A percentile compares a stretch with the other conserved stretches of the same genome.
phyloP scores from a whole-genome alignment of 805 yeast genomes.

The Grigorovia transvaalensis region DNA sequence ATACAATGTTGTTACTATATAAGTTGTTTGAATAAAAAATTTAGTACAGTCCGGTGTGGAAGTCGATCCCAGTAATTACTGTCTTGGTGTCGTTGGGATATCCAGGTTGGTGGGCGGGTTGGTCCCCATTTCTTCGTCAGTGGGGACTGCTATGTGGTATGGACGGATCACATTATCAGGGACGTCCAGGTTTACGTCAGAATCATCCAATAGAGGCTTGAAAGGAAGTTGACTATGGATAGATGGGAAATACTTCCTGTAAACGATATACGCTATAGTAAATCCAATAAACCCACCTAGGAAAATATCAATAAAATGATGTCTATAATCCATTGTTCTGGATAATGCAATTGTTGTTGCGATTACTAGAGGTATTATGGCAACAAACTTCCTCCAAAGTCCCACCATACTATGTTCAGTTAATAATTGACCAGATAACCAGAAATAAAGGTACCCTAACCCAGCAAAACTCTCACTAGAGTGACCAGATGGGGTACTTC shows the following conservation, averaged over 20 bases:
- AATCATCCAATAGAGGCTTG: conserved; percentile 34
- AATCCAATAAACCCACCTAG: conserved; percentile 64
- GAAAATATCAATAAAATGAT: conserved; percentile 78
- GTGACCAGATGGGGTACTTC: conserved; percentile 80
- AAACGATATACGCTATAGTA: conserved; percentile 39
- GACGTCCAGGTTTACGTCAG: conserved; percentile 28
- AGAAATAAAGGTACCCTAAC: conserved; percentile 49
- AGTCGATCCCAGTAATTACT: not conserved
- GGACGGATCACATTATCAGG: conserved; percentile 4
- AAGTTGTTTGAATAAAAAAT: not conserved
- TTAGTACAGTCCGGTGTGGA: not conserved
- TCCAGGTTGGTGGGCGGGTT: not conserved
- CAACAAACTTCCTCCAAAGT: conserved; percentile 50
- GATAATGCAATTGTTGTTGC: conserved; percentile 75
- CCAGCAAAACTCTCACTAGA: conserved; percentile 64
- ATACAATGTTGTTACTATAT: not conserved
- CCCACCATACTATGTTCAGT: conserved; percentile 42
- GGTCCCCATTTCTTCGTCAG: conserved; percentile 17
- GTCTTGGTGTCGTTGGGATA: not conserved
- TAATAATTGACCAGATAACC: conserved; percentile 58
- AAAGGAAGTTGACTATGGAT: conserved; percentile 27
- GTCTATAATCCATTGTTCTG: conserved; percentile 87
- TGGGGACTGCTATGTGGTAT: conserved; percentile 4
- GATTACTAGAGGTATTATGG: conserved; percentile 47
- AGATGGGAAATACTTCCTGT: conserved; percentile 34